Conservation (phyloP, 2,329 filamentous ascomycete genomes). For the Penicillium brasilianum region DNA sequence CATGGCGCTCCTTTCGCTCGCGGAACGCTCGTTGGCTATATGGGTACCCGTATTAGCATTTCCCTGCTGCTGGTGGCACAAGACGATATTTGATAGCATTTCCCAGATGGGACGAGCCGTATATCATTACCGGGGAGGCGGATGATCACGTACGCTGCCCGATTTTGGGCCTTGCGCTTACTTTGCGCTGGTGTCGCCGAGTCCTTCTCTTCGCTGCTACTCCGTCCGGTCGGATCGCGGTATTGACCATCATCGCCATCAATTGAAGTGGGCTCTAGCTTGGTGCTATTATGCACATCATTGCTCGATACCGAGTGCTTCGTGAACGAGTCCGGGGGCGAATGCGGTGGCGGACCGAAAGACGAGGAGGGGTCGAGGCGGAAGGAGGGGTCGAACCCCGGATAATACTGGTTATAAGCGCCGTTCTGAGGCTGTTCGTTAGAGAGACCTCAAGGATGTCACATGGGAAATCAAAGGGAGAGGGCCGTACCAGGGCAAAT, state of each 20-base stretch:
- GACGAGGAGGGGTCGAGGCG: slow-evolving; percentile 39
- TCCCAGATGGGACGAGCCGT: background rate
- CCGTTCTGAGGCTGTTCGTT: slow-evolving; percentile 30
- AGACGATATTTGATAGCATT: no score
- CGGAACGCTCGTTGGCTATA: slow-evolving; percentile 90
- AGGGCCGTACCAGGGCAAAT: slow-evolving; percentile 36
- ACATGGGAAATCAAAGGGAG: background rate
- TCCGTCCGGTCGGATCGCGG: slow-evolving; percentile 43
- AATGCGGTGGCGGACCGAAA: slow-evolving; percentile 41
- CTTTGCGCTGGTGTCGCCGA: slow-evolving; percentile 59
- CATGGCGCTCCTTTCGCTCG: slow-evolving; percentile 91
- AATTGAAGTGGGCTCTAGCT: slow-evolving; percentile 34
- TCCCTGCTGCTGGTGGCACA: background rate
- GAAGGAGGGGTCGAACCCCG: slow-evolving; percentile 46
- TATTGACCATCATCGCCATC: slow-evolving; percentile 37
- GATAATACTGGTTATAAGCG: slow-evolving; percentile 44
- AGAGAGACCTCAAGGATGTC: slow-evolving; percentile 12
- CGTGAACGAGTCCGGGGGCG: slow-evolving; percentile 43
- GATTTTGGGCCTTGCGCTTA: slow-evolving; percentile 72
- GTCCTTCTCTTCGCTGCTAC: slow-evolving; percentile 62
- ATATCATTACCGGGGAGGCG: background rate
- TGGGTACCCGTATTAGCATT: slow-evolving; percentile 7
- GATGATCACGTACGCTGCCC: slow-evolving; percentile 66
- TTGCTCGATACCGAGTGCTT: slow-evolving; percentile 41
- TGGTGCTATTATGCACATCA: slow-evolving; percentile 27